phyloP scores from a whole-genome alignment of 2,329 filamentous ascomycete genomes.

The Monosporascus sp. region DNA sequence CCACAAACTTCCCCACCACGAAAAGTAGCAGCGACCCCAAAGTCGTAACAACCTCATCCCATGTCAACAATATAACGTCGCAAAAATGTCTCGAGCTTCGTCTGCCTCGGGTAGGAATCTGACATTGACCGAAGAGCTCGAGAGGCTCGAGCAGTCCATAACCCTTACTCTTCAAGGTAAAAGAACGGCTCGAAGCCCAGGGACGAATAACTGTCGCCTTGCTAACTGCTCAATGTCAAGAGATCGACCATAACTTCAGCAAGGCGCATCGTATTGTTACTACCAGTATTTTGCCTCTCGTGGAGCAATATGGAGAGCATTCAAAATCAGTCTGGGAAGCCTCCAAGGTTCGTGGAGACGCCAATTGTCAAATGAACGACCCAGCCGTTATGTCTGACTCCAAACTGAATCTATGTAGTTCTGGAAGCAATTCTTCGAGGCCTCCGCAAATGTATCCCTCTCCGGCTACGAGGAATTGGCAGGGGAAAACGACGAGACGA shows the following conservation, averaged over 20 bases:
- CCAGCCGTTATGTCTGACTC: slow-evolving; percentile 1
- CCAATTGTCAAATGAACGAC: not conserved
- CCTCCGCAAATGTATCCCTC: slow-evolving; percentile 92
- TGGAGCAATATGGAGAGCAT: slow-evolving; percentile 92
- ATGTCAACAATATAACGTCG: slow-evolving; percentile 5
- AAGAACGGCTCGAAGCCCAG: not conserved
- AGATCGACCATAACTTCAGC: slow-evolving; percentile 98
- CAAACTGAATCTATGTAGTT: slow-evolving; percentile 52
- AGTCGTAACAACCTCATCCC: slow-evolving; percentile 1
- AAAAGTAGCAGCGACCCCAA: not conserved
- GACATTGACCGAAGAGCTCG: slow-evolving; percentile 88
- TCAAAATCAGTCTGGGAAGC: slow-evolving; percentile 95
- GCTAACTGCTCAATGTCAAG: slow-evolving; percentile 38
- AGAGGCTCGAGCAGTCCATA: slow-evolving; percentile 93
- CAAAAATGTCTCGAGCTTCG: slow-evolving; percentile 44
- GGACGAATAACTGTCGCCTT: not conserved
- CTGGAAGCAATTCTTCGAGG: slow-evolving; percentile 99
- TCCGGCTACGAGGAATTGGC: slow-evolving; percentile 86
- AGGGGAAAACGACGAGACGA: slow-evolving; percentile 58
- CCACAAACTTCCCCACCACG: slow-evolving; percentile 7
- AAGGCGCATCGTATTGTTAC: slow-evolving; percentile 95
- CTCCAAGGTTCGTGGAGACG: slow-evolving; percentile 62
- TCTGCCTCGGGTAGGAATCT: slow-evolving; percentile 50
- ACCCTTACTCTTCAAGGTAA: slow-evolving; percentile 88
- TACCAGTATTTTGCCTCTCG: slow-evolving; percentile 82